phyloP scores from a whole-genome alignment of 2,329 filamentous ascomycete species.

The Huntiella savannae region DNA sequence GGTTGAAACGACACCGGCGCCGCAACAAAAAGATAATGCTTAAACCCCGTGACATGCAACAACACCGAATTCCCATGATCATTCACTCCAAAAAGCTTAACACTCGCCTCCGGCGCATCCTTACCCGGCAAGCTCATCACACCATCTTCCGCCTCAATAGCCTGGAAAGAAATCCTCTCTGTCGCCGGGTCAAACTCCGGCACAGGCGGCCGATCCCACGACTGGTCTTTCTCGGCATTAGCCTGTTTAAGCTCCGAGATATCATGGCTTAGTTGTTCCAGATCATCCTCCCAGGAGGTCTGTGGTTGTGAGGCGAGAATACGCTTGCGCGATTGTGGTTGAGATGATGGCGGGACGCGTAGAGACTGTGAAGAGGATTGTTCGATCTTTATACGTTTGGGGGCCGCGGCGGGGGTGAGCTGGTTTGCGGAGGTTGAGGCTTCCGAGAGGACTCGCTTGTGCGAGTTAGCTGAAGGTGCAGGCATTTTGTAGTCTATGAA shows the following conservation, averaged over 20 bases:
- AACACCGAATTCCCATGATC: constrained; percentile 71
- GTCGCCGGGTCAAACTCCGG: constrained; percentile 33
- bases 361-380: not conserved
- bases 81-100: constrained; percentile 90
- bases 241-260: constrained; percentile 68
- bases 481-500: no score
- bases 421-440: not conserved
- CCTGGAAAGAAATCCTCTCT: constrained; percentile 72
- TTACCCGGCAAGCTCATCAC: constrained; percentile 36
- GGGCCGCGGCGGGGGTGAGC: not conserved
- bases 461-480: not conserved
- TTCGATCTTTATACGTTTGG: constrained; percentile 5
- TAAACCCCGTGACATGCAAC: constrained; percentile 86
- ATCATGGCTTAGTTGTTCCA: constrained; percentile 92
- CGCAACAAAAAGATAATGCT: constrained; percentile 87
- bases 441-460: constrained; percentile 6
- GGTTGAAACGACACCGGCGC: constrained; percentile 67
- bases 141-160: constrained; percentile 89
- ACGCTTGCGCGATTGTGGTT: constrained; percentile 35
- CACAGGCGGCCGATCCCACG: constrained; percentile 53
- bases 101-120: constrained; percentile 33
- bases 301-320: constrained; percentile 61
- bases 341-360: constrained; percentile 23
- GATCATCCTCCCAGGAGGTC: constrained; percentile 79
- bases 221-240: constrained; percentile 83